Conservation (phyloP, 78 protist species). For the Emiliania huxleyi region DNA sequence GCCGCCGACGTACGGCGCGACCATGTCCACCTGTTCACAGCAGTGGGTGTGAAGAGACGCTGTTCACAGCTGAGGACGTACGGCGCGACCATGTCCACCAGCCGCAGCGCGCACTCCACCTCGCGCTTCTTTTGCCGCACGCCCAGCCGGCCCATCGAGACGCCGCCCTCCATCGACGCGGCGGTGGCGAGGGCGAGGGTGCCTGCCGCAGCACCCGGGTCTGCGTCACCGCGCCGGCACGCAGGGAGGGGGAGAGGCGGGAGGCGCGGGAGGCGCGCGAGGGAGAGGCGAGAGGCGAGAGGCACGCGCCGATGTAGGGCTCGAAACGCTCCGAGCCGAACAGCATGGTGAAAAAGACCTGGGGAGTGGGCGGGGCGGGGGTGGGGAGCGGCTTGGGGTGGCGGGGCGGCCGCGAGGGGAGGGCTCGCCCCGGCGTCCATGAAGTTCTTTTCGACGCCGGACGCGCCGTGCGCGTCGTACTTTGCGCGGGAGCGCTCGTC, state of each 20-base stretch:
- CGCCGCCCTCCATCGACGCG: not conserved
- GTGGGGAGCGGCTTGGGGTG: too few species aligned
- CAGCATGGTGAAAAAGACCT: not conserved
- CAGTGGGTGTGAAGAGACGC: too few species aligned
- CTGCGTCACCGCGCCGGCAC: too few species aligned
- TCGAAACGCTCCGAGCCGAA: not conserved
- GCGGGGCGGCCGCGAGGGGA: too few species aligned
- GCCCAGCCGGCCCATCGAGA: not conserved
- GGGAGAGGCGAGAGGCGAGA: too few species aligned
- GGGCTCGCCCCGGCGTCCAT: not conserved
- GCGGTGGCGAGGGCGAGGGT: not conserved
- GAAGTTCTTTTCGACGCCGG: not conserved
- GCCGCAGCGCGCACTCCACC: not conserved
- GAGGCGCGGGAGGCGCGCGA: too few species aligned
- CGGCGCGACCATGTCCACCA: not conserved
- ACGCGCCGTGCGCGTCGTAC: constrained; percentile 54
- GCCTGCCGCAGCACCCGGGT: too few species aligned
- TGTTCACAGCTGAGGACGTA: too few species aligned
- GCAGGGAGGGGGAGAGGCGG: too few species aligned
- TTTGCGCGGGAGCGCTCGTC: constrained; percentile 12
- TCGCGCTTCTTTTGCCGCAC: not conserved
- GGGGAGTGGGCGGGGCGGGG: too few species aligned
- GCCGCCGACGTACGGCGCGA: not conserved
- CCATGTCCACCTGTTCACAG: not conserved
- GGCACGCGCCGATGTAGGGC: not conserved